These are phyloP conservation scores for Aphanomyces euteiches DNA, from an alignment of 352 stramenopile species.

Conservation along the genomic window DNA sequence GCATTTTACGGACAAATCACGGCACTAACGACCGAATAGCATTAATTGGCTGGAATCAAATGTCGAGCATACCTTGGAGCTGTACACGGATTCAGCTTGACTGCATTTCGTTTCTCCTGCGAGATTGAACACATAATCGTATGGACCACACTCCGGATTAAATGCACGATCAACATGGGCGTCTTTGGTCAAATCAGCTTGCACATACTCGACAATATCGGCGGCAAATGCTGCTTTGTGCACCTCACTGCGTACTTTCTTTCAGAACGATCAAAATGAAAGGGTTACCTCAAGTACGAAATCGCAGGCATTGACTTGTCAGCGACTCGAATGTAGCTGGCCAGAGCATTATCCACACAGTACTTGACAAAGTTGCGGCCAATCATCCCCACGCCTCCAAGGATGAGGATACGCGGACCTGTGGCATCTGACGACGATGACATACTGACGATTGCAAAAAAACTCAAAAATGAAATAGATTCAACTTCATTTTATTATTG, in stretches of 20 bases:
- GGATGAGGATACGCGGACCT: constrained; percentile 67
- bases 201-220: constrained; percentile 67
- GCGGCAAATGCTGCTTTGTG: constrained; percentile 72
- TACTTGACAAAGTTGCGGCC: constrained; percentile 85
- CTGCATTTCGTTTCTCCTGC: constrained; percentile 82
- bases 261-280: not conserved
- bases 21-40: constrained; percentile 41
- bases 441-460: no score
- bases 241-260: constrained; percentile 32
- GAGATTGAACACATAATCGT: constrained; percentile 83
- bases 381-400: constrained; percentile 81
- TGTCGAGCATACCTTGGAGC: constrained; percentile 49
- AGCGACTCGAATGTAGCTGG: constrained; percentile 63
- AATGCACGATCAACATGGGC: constrained; percentile 76
- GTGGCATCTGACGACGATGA: no score
- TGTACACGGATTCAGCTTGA: constrained; percentile 66
- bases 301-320: constrained; percentile 87
- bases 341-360: constrained; percentile 65
- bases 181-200: constrained; percentile 77
- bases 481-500: no score
- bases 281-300: constrained; percentile 71
- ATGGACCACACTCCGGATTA: constrained; percentile 59
- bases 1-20: constrained; percentile 78
- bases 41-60: not conserved
- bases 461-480: no score